phyloP scores from a whole-genome alignment of 1,139 yeast species.

The Martiniozyma asiatica region DNA sequence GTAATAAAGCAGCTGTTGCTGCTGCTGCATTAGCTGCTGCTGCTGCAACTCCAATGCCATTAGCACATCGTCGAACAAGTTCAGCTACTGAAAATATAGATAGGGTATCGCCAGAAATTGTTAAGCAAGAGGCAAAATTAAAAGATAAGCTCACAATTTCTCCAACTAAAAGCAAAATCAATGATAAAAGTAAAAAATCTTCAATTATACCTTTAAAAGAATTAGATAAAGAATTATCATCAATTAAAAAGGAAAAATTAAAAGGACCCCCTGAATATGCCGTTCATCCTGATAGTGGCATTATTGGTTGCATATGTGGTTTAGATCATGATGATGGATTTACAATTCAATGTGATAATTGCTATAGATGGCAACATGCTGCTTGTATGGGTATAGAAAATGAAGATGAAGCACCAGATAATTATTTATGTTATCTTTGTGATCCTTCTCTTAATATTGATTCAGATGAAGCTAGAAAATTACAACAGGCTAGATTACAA shows the following conservation, averaged over 20 bases:
- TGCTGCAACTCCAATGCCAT: slow-evolving; percentile 52
- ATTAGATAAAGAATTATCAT: not conserved
- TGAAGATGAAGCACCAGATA: slow-evolving; percentile 70
- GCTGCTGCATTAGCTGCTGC: slow-evolving; percentile 68
- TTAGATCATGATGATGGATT: slow-evolving; percentile 89
- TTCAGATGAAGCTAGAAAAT: slow-evolving; percentile 36
- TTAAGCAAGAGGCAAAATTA: not conserved
- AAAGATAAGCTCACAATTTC: too few relatives aligned
- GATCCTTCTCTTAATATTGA: slow-evolving; percentile 45
- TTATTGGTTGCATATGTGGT: slow-evolving; percentile 84
- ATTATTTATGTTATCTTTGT: slow-evolving; percentile 73
- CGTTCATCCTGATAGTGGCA: slow-evolving; percentile 71
- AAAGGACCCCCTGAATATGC: slow-evolving; percentile 29
- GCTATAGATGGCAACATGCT: slow-evolving; percentile 93
- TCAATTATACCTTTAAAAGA: not conserved
- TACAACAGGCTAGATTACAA: slow-evolving; percentile 31
- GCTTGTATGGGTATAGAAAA: slow-evolving; percentile 70
- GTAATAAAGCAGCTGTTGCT: slow-evolving; percentile 45
- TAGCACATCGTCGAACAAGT: slow-evolving; percentile 16
- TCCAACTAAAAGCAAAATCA: too few relatives aligned
- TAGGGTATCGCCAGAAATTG: slow-evolving; percentile 1
- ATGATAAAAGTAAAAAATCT: too few relatives aligned
- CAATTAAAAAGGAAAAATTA: not conserved
- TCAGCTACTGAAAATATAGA: slow-evolving; percentile 1
- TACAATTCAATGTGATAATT: slow-evolving; percentile 85